Evolutionary conservation across 148 eudicot species (phyloP), one percentile per base, ranked within the genome.

Genomic region (Pharnaceum exiguum): DNA sequence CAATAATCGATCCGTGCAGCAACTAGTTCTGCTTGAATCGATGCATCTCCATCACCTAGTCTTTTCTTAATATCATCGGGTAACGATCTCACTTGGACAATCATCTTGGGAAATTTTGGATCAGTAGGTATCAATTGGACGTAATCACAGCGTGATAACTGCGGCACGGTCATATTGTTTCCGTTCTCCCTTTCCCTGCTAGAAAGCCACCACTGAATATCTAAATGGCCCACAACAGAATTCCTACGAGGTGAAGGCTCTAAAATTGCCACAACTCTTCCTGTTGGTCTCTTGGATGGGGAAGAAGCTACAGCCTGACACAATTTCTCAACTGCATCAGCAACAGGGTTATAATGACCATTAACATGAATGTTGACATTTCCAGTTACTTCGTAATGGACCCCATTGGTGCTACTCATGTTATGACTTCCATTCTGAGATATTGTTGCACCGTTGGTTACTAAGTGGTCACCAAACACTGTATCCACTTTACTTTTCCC

Each of bases 201-300:
- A 50, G 44, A 62, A 36, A 77, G 69, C 79, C 82, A 81, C 74
- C 75, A 76, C 52, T 67, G 81, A 32, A 69, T 71, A 71, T 65
- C 70, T 25, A 91, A 78, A 79, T 81, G 83, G n/a, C 98, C 98
- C 36, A 88, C 88, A 54, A 87, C 54, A 44, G 79, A 26, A 31
- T 76, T 72, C 55, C 96, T 75, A 17, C 84, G 84, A 22, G 63
- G 65, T 31, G 98, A 88, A 44, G 68, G 77, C 64, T 88, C 81
- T 29, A 85, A 53, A 24, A 91, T 77, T 7, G 84, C 79, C 39
- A 91, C 88, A 55, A 91, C 90, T 71, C 51, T 73, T 30, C 98
- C 96, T 10, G 94, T 85, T 47, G 98, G 98, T 53, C 98, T 57
- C 63, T 83, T 91, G 48, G 77, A 82, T 28, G 96, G 86, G 56